Evolutionary conservation across 192 early-diverging fungal species (phyloP), one percentile per base, ranked within the genome.

Genomic region (Coemansia sp.): DNA sequence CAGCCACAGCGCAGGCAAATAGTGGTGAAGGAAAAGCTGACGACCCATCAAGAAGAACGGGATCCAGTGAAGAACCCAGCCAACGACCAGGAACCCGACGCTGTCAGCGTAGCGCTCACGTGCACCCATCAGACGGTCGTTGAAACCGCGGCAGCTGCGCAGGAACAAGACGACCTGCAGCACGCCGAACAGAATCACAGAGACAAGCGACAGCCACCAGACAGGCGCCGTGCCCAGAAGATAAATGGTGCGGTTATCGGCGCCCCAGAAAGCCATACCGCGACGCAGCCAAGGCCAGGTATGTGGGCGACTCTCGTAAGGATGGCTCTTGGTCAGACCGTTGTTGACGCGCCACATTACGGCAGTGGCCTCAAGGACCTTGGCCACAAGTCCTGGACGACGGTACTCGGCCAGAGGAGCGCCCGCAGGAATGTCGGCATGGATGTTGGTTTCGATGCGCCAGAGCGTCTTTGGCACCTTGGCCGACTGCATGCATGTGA

Each of bases 191-290:
- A 81, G 66, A 17, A 75, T 0, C 22, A 77, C 45, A 12, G 84
- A 30, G 73, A 83, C 17, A 28, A 56, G 40, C 3, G 76, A 45
- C 32, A 93, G 12, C 91, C 93, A 95, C 93, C 94, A 97, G 12
- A 89, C 86, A 10, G 90, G 38, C 0, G 94, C 89, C 78, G 97
- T 96, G 18, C 94, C 94, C n/a, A 96, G 68, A 36, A 98, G 77
- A 76, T 98, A 98, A 56, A 98, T 97, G 73, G 92, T 90, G 22
- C 88, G 73, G 33, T 71, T 77, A 2, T 87, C 88, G 4, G 80
- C 85, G 55, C 88, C 83, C 96, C 96, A 98, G 84, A 95, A 98
- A 3, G 93, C 93, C 30, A 98, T 91, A 28, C 96, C 96, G 48
- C 91, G 89, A 6, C 76, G 56, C 14, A 96, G 84, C 69, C 96